Percentiles rank a stretch among this genome's conserved stretches.
Conservation (phyloP, 1,139 yeast genomes). For the Sugiyamaella pinicola region DNA sequence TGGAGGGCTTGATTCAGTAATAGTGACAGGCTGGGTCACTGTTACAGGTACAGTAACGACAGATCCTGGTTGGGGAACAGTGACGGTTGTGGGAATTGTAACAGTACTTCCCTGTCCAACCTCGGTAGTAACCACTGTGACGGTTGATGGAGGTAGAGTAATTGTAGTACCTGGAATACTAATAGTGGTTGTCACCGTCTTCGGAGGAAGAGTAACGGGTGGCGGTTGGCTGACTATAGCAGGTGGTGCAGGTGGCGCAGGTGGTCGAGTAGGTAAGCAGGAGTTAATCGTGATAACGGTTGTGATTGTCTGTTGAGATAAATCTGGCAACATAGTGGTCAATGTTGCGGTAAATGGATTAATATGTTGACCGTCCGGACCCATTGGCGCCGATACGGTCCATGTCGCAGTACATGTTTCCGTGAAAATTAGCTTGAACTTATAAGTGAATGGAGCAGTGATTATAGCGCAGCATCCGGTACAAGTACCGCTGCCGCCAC, state of each 20-base stretch:
- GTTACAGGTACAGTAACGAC: constrained; percentile 21
- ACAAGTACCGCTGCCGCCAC: constrained; percentile 32
- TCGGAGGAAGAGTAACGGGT: constrained; percentile 17
- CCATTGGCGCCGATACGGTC: constrained; percentile 37
- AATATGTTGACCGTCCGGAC: constrained; percentile 29
- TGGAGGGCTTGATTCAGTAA: constrained; percentile 22
- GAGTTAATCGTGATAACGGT: constrained; percentile 29
- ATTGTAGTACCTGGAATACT: constrained; percentile 17
- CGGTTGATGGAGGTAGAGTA: constrained; percentile 19
- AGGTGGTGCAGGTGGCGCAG: constrained; percentile 13
- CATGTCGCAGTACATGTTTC: constrained; percentile 30
- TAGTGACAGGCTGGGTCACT: constrained; percentile 20
- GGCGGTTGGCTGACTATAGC: constrained; percentile 18
- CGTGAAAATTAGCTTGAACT: constrained; percentile 27
- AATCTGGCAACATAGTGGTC: constrained; percentile 33
- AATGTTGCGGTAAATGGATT: constrained; percentile 37
- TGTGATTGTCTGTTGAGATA: constrained; percentile 24
- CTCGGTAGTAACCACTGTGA: constrained; percentile 8
- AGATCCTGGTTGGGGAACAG: constrained; percentile 11
- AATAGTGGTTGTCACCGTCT: constrained; percentile 6
- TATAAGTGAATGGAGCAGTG: constrained; percentile 30
- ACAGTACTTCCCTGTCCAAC: constrained; percentile 1
- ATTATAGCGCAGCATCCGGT: constrained; percentile 37
- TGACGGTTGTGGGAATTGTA: constrained; percentile 15
- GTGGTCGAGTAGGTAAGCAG: constrained; percentile 23